Evolutionary conservation across 768 basidiomycete genomes (phyloP).

Genomic region (Kwoniella dejecticola): DNA sequence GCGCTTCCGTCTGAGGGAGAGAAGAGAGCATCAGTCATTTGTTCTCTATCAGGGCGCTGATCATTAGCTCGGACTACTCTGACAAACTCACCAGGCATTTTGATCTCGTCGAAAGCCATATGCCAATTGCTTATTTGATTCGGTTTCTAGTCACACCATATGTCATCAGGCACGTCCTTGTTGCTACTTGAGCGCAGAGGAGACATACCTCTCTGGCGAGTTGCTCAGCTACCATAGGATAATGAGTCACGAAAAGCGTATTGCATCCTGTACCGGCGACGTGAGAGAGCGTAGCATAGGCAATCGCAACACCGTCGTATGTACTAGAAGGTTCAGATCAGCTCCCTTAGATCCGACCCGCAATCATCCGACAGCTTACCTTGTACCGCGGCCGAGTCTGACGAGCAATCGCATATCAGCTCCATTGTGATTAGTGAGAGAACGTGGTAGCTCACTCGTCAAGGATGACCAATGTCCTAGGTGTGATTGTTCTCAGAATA

Average conservation of each 20-base stretch:
- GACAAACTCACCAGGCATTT: conserved; percentile 58
- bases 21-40: too few relatives aligned
- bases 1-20: conserved; percentile 63
- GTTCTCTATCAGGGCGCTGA: not conserved
- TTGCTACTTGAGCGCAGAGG: not conserved
- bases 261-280: conserved; percentile 48
- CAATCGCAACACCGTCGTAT: conserved; percentile 69
- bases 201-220: conserved; percentile 40
- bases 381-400: conserved; percentile 52
- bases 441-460: conserved; percentile 60
- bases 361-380: conserved; percentile 11
- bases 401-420: not conserved
- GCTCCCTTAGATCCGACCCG: not conserved
- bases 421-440: not conserved
- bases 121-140: conserved; percentile 67
- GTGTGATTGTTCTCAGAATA: conserved; percentile 74
- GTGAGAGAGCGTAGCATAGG: conserved; percentile 49
- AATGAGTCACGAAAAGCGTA: conserved; percentile 88
- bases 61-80: not conserved
- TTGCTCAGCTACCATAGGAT: conserved; percentile 70
- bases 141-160: conserved; percentile 29
- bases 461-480: conserved; percentile 78
- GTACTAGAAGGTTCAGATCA: conserved; percentile 63
- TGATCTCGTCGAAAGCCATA: conserved; percentile 77
- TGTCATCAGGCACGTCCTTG: not conserved